phyloP scores from a whole-genome alignment of 495 filamentous ascomycete genomes.

The Aspergillus ostianus region DNA sequence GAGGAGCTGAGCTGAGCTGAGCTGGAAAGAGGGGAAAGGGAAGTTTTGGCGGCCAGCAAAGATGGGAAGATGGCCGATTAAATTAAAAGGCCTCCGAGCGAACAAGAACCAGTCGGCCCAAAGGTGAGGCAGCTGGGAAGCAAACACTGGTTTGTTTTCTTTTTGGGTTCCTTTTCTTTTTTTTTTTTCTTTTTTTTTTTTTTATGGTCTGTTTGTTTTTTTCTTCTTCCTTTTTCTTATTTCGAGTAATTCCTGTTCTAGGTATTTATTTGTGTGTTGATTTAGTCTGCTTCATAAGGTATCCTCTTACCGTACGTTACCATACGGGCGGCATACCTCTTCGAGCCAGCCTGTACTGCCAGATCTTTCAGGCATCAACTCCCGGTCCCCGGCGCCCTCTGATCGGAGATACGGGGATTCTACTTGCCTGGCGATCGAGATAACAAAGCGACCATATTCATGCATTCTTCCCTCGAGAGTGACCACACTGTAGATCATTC shows the following conservation, averaged over 20 bases:
- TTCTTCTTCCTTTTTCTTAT: slow-evolving; percentile 3
- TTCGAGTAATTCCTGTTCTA: background rate
- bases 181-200: background rate
- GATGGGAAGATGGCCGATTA: background rate
- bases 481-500: too few relatives aligned
- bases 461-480: background rate
- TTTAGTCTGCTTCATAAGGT: background rate
- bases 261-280: background rate
- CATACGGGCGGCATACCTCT: too few relatives aligned
- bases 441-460: background rate
- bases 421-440: background rate
- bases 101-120: background rate
- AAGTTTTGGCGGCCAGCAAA: too few relatives aligned
- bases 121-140: slow-evolving; percentile 3
- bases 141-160: background rate
- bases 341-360: background rate
- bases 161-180: slow-evolving; percentile 2
- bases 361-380: background rate
- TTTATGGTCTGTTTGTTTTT: too few relatives aligned
- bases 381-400: too few relatives aligned
- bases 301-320: background rate
- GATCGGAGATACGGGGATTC: too few relatives aligned
- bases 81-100: background rate
- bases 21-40: background rate
- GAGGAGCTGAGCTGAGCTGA: background rate